phyloP scores from a whole-genome alignment of 73 alveolate genomes.

The Uronychia setigera region DNA sequence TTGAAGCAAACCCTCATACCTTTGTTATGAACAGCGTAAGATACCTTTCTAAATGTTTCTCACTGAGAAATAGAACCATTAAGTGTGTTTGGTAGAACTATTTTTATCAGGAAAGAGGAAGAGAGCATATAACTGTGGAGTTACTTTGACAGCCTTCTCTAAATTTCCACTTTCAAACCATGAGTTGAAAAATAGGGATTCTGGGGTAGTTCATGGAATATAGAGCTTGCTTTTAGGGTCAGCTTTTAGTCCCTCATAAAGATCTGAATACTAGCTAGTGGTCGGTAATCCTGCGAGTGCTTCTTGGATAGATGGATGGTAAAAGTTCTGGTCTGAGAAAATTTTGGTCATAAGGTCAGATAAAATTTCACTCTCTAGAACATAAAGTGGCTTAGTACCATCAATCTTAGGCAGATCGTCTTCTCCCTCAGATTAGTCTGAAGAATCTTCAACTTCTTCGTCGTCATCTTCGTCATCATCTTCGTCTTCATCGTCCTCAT shows the following conservation, averaged over 20 bases:
- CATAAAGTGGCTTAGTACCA: neutral
- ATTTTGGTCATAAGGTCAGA: neutral
- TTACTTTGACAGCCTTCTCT: constrained; percentile 46
- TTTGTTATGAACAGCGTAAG: neutral
- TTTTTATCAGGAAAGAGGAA: constrained; percentile 29
- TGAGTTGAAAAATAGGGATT: constrained; percentile 42
- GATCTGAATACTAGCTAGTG: neutral
- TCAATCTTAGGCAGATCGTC: neutral
- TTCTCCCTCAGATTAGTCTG: neutral
- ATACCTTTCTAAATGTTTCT: constrained; percentile 35
- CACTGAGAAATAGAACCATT: constrained; percentile 64
- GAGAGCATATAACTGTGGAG: constrained; percentile 20
- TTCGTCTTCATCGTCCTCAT: neutral
- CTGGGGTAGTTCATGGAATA: neutral
- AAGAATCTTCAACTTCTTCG: neutral
- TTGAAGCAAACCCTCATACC: constrained; percentile 38
- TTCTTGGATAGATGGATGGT: neutral
- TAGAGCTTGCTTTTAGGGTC: neutral
- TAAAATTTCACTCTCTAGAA: neutral
- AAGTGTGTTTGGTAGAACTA: constrained; percentile 53
- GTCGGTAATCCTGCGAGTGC: neutral
- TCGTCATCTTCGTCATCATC: neutral
- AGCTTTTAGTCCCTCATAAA: too few relatives aligned
- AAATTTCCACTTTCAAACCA: constrained; percentile 66
- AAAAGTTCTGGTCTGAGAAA: neutral